Conservation (phyloP, 169 alveolate genomes). For the Nephromyces sp. region DNA sequence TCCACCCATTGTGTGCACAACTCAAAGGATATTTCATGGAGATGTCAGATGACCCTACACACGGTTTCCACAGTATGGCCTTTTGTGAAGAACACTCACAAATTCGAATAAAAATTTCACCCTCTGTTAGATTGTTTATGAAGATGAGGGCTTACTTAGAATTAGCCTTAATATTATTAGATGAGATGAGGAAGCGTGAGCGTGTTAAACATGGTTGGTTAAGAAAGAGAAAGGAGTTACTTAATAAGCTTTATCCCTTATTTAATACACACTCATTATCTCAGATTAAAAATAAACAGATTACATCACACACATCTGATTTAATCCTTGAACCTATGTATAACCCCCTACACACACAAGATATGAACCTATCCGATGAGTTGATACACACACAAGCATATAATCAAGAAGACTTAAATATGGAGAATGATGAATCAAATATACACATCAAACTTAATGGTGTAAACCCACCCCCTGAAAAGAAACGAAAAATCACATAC, state of each 20-base stretch:
- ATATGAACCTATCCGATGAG: too few relatives aligned
- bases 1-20: slow-evolving; percentile 33
- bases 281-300: too few relatives aligned
- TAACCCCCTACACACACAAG: too few relatives aligned
- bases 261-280: too few relatives aligned
- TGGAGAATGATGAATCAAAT: too few relatives aligned
- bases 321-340: too few relatives aligned
- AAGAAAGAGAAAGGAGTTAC: slow-evolving; percentile 48
- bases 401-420: too few relatives aligned
- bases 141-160: slow-evolving; percentile 31
- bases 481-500: too few relatives aligned
- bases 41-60: slow-evolving; percentile 19
- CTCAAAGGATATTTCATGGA: slow-evolving; percentile 34
- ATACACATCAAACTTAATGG: too few relatives aligned
- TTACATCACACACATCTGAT: too few relatives aligned
- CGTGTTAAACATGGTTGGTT: slow-evolving; percentile 41
- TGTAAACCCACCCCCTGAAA: too few relatives aligned
- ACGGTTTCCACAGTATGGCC: slow-evolving; percentile 11
- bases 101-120: slow-evolving; percentile 19
- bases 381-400: too few relatives aligned
- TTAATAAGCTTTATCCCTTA: slow-evolving; percentile 47
- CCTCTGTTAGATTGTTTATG: slow-evolving; percentile 26
- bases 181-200: slow-evolving; percentile 34
- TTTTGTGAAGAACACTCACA: slow-evolving; percentile 31
- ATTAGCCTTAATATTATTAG: slow-evolving; percentile 20